A percentile compares a stretch with the other conserved stretches of the same genome.
phyloP scores from a whole-genome alignment of 176 grass and related monocot genomes.

The Carex kokanica region DNA sequence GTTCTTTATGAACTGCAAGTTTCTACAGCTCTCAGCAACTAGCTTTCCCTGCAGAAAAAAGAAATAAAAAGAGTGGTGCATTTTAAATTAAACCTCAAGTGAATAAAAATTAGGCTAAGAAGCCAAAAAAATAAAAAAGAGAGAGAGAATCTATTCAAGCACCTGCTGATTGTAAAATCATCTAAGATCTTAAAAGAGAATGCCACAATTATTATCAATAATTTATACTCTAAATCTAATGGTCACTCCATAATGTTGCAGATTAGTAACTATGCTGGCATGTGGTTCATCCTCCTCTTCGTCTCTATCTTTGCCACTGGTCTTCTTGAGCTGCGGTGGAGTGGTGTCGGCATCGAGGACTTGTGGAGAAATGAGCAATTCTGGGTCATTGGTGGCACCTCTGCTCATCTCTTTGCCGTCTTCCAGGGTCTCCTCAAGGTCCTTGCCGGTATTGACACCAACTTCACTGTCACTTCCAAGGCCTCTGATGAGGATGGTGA shows the following conservation, averaged over 20 bases:
- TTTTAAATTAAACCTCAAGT: background rate
- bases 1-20: background rate
- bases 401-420: constrained; percentile 71
- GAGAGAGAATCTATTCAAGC: background rate
- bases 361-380: constrained; percentile 91
- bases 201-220: background rate
- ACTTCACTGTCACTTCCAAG: constrained; percentile 84
- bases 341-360: constrained; percentile 65
- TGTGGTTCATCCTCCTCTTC: constrained; percentile 70
- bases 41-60: background rate
- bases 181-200: background rate
- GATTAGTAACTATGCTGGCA: constrained; percentile 75
- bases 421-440: constrained; percentile 83
- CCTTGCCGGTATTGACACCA: constrained; percentile 69
- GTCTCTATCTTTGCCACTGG: constrained; percentile 68
- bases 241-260: constrained; percentile 39
- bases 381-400: constrained; percentile 84
- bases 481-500: constrained; percentile 66
- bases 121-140: background rate
- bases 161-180: background rate
- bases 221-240: background rate
- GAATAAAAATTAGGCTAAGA: background rate
- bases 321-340: constrained; percentile 68
- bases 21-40: background rate
- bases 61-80: background rate